Base-by-base conservation (phyloP, 1,284 basidiomycete genomes). In the Leccinum variabile region DNA sequence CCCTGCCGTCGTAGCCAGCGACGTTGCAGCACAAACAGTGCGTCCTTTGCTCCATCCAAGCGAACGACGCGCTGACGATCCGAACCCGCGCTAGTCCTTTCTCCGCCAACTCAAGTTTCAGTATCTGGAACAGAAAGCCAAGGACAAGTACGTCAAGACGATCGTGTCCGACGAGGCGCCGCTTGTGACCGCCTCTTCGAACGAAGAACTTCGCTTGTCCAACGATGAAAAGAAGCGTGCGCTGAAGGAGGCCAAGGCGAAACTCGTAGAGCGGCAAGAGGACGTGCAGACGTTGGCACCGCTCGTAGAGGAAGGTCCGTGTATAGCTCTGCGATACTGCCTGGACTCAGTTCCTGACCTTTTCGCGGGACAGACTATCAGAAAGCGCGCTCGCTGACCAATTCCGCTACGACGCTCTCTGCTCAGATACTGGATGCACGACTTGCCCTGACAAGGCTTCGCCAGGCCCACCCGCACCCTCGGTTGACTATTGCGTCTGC, bases 101-200 rank as follows among this genome's bases (percentile, higher is more conserved):
- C 81, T 95, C 49, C 82, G 90, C n/a, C 89, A 90, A 68, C 83
- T 94, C 28, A 95, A 95, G 75, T 92, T 92, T 70, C 89, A 90
- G 65, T 94, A 92, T 69, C 79, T 94, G 25, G 92, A 95, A 69
- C 90, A 93, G 74, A 91, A 93, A 68, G 91, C 93, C 3, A 95
- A 95, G 73, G 85, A 92, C 66, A 87, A 89, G 73, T 95, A 94
- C 70, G 82, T 94, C 69, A 89, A 89, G 71, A 87, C 85, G 0
- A 93, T 95, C 67, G 89, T 94, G 57, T 91, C 88, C 71, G 89
- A 94, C 61, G 89, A 92, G 63, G 90, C 91, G 0, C 88, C 88
- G 4, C 82, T 86, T 57, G 86, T 93, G 39, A 88, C 85, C 3
- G 84, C 84, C 7, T 88, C 89, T 28, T 88, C 90, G 66, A 94